phyloP scores from a whole-genome alignment of 345 rosid genomes.

The Reutealis trisperma region DNA sequence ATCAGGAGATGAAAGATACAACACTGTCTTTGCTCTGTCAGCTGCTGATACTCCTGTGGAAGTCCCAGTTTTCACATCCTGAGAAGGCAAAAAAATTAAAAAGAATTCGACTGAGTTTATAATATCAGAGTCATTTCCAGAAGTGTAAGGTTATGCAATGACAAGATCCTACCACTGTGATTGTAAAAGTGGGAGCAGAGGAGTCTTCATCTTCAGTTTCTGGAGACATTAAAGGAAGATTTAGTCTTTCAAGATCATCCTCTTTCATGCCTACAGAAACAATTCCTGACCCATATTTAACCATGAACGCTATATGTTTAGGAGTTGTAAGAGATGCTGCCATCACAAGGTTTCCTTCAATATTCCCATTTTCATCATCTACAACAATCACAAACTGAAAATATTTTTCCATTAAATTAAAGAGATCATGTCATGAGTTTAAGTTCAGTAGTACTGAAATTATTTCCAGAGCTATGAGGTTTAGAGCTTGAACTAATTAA shows the following conservation, averaged over 20 bases:
- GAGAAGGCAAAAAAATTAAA: neutral
- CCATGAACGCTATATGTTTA: slow-evolving; percentile 57
- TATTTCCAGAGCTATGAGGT: too few relatives aligned
- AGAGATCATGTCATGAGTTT: too few relatives aligned
- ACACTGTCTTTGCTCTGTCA: slow-evolving; percentile 73
- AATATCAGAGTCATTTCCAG: neutral
- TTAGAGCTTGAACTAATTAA: too few relatives aligned
- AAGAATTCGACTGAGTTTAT: neutral
- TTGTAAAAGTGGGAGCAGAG: slow-evolving; percentile 81
- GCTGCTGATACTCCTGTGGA: slow-evolving; percentile 74
- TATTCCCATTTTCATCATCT: slow-evolving; percentile 73
- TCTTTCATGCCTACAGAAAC: slow-evolving; percentile 80
- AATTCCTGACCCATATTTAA: slow-evolving; percentile 79
- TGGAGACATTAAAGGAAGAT: slow-evolving; percentile 82
- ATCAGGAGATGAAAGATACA: slow-evolving; percentile 59
- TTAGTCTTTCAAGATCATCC: slow-evolving; percentile 70
- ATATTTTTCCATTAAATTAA: neutral
- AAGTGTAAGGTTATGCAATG: too few relatives aligned
- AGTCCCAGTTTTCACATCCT: slow-evolving; percentile 75
- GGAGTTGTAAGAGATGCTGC: slow-evolving; percentile 63
- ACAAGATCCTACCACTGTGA: slow-evolving; percentile 58
- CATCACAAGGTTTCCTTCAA: slow-evolving; percentile 83
- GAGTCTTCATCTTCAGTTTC: slow-evolving; percentile 74
- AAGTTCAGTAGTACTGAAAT: too few relatives aligned
- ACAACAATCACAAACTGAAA: slow-evolving; percentile 83